Percentiles rank a stretch among this genome's conserved stretches.
phyloP scores from a whole-genome alignment of 352 stramenopile genomes.

The Phytophthora hybrid region DNA sequence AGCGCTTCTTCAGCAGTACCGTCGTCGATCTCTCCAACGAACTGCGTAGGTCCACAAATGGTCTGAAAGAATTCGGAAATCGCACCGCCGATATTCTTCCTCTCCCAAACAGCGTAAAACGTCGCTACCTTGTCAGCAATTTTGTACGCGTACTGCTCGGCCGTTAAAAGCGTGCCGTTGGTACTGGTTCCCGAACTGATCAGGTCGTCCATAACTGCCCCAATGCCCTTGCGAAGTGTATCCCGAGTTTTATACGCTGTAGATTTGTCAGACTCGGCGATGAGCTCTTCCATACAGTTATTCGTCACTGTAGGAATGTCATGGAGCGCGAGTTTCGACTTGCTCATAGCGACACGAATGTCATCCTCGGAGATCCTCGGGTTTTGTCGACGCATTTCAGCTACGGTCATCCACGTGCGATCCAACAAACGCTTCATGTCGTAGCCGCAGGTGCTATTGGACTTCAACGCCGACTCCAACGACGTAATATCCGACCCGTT shows the following conservation, averaged over 20 bases:
- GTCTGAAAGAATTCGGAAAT: conserved; percentile 62
- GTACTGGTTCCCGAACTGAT: conserved; percentile 52
- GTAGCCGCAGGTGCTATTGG: conserved; percentile 44
- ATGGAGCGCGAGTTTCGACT: conserved; percentile 54
- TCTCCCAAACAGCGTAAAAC: conserved; percentile 56
- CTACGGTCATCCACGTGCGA: conserved; percentile 43
- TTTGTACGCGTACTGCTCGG: conserved; percentile 47
- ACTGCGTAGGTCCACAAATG: conserved; percentile 59
- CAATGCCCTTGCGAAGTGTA: conserved; percentile 54
- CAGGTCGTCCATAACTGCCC: conserved; percentile 55
- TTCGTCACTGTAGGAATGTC: conserved; percentile 60
- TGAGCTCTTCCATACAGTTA: conserved; percentile 52
- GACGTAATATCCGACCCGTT: conserved; percentile 39
- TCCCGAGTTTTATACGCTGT: conserved; percentile 48
- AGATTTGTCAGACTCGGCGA: conserved; percentile 29
- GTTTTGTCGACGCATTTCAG: conserved; percentile 36
- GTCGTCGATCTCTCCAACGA: conserved; percentile 57
- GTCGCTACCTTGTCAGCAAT: conserved; percentile 55
- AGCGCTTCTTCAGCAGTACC: conserved; percentile 52
- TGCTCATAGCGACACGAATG: conserved; percentile 39
- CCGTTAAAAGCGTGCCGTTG: conserved; percentile 42
- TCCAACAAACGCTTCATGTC: conserved; percentile 45
- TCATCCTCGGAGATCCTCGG: conserved; percentile 42
- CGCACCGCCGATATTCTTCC: conserved; percentile 49
- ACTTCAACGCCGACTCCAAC: conserved; percentile 37